Conservation (phyloP, 768 basidiomycete genomes). For the Stropharia rugosoannulata region DNA sequence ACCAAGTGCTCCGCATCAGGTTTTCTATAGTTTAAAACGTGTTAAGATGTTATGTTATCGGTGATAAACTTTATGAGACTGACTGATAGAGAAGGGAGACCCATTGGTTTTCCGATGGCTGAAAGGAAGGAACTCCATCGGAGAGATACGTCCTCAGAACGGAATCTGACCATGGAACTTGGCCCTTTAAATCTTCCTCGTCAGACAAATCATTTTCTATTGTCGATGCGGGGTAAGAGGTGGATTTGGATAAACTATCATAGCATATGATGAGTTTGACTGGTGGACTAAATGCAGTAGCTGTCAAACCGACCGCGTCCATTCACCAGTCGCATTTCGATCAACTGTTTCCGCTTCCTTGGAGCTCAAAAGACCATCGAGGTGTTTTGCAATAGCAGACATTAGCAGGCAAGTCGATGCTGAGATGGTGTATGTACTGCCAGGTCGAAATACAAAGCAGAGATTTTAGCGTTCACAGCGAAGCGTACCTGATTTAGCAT, state of each 20-base stretch:
- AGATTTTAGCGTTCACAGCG: not conserved
- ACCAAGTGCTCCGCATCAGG: slow-evolving; percentile 10
- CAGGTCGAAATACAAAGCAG: not conserved
- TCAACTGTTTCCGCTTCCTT: slow-evolving; percentile 3
- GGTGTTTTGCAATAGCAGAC: slow-evolving; percentile 12
- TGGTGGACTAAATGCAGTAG: not conserved
- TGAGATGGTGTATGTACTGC: not conserved
- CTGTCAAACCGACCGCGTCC: slow-evolving; percentile 13
- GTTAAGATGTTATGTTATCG: not conserved
- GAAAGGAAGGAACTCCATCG: not conserved
- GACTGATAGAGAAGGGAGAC: slow-evolving; percentile 11
- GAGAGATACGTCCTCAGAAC: slow-evolving; percentile 10
- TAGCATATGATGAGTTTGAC: not conserved
- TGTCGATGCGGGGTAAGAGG: not conserved
- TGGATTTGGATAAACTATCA: not conserved
- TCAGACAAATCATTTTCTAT: not conserved
- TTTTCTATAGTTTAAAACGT: slow-evolving; percentile 3
- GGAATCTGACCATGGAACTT: slow-evolving; percentile 12
- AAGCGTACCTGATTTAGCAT: not conserved
- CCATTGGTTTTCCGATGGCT: slow-evolving; percentile 1
- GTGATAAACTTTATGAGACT: not conserved
- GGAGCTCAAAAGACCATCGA: slow-evolving; percentile 13
- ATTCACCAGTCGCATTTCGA: slow-evolving; percentile 8
- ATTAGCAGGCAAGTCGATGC: not conserved
- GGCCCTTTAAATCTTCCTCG: slow-evolving; percentile 8